Percentiles rank a stretch among this genome's conserved stretches.
These are phyloP conservation scores for Pichia scutulata DNA, from an alignment of 805 yeast species.

Conservation along the genomic window DNA sequence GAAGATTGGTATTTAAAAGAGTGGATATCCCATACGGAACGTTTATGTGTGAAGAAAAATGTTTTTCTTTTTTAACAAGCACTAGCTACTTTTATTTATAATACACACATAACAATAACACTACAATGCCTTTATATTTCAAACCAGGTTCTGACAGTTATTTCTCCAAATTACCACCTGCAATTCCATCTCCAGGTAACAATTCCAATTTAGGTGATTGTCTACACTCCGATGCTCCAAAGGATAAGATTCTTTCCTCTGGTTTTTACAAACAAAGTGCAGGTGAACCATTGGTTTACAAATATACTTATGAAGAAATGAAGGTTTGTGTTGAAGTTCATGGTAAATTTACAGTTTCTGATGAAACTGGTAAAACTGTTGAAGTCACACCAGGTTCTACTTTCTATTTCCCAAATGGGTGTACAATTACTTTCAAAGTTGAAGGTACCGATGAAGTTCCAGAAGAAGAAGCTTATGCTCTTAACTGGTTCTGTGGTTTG, in stretches of 20 bases:
- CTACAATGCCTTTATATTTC: conserved; percentile 48
- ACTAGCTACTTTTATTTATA: background rate
- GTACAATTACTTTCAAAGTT: conserved; percentile 55
- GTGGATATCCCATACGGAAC: background rate
- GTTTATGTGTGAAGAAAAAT: too few species aligned
- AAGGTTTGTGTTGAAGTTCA: conserved; percentile 61
- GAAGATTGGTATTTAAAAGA: background rate
- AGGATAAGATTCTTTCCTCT: conserved; percentile 51
- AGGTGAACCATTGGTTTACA: conserved; percentile 63
- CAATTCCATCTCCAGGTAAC: conserved; percentile 56
- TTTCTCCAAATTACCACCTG: conserved; percentile 46
- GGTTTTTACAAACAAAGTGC: conserved; percentile 60
- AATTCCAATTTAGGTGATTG: conserved; percentile 65
- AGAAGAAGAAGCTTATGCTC: conserved; percentile 45
- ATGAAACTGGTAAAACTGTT: conserved; percentile 55
- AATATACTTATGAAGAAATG: conserved; percentile 61
- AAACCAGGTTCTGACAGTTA: conserved; percentile 44
- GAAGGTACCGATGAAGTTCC: conserved; percentile 29
- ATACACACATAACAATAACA: too few species aligned
- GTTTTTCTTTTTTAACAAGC: background rate
- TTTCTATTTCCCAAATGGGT: conserved; percentile 59
- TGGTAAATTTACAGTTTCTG: conserved; percentile 55
- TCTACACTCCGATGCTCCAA: conserved; percentile 52
- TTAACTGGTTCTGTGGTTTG: conserved; percentile 55
- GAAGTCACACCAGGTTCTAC: conserved; percentile 59